Percentiles rank a stretch among this genome's conserved stretches.
Evolutionary conservation across 768 basidiomycete species (phyloP).

Genomic region (Suillus bovinus): DNA sequence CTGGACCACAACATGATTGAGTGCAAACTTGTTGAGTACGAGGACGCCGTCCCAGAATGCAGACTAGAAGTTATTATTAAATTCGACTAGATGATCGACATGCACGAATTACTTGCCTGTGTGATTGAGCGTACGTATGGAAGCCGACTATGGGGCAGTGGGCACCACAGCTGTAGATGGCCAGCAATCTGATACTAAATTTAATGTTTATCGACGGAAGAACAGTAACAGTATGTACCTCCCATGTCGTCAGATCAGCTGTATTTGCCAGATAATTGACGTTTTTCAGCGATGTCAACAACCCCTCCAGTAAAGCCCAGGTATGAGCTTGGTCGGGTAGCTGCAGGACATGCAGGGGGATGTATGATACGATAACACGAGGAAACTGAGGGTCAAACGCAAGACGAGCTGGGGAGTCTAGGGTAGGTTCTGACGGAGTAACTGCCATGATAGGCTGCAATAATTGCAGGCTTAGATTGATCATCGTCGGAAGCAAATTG

Average conservation of each 20-base stretch:
- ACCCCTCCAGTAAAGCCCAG: conserved; percentile 49
- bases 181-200: conserved; percentile 45
- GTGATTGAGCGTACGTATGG: conserved; percentile 65
- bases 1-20: conserved; percentile 57
- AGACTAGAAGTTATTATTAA: conserved; percentile 40
- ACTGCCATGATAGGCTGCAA: conserved; percentile 36
- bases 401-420: conserved; percentile 48
- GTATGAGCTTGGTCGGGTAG: conserved; percentile 48
- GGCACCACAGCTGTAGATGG: conserved; percentile 48
- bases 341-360: conserved; percentile 64
- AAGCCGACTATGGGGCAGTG: conserved; percentile 38
- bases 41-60: conserved; percentile 57
- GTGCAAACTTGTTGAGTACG: conserved; percentile 50
- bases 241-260: conserved; percentile 56
- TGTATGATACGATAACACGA: conserved; percentile 63
- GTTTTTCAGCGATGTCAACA: conserved; percentile 61
- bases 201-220: neutral
- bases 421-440: conserved; percentile 37
- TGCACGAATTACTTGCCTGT: conserved; percentile 46
- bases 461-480: neutral
- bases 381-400: conserved; percentile 70
- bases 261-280: conserved; percentile 45
- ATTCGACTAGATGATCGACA: neutral
- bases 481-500: conserved; percentile 2
- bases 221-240: conserved; percentile 40